Evolutionary conservation across 2,329 filamentous ascomycete species (phyloP).

Genomic region (Lachnellula arida): DNA sequence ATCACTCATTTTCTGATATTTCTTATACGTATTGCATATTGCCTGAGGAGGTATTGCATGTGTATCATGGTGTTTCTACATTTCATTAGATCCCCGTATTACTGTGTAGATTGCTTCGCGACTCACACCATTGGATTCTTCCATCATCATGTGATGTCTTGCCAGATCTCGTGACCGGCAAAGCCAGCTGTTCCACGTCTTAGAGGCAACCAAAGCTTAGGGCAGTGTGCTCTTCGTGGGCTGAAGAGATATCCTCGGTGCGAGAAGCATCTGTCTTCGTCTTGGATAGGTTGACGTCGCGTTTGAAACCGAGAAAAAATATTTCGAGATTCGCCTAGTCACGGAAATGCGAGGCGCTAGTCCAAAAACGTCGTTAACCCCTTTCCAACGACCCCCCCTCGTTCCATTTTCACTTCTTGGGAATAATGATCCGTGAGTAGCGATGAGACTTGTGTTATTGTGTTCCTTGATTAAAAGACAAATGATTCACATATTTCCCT

Average conservation of each 20-base stretch:
- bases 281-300: not conserved
- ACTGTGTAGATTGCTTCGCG: not conserved
- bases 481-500: no score
- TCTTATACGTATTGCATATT: constrained; percentile 31
- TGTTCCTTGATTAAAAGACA: no score
- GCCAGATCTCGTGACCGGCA: constrained; percentile 2
- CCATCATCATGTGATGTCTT: constrained; percentile 13
- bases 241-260: not conserved
- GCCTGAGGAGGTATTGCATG: constrained; percentile 32
- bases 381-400: not conserved
- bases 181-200: not conserved
- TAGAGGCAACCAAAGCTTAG: no score
- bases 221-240: not conserved
- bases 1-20: constrained; percentile 29
- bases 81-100: not conserved
- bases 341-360: not conserved
- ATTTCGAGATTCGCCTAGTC: not conserved
- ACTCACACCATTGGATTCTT: constrained; percentile 6
- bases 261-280: not conserved
- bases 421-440: not conserved
- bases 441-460: no score
- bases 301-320: no score
- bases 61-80: constrained; percentile 26
- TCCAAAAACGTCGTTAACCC: not conserved
- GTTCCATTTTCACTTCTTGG: not conserved